Base-by-base conservation (phyloP, 805 yeast species). In the Alloascoidea hylecoeti region DNA sequence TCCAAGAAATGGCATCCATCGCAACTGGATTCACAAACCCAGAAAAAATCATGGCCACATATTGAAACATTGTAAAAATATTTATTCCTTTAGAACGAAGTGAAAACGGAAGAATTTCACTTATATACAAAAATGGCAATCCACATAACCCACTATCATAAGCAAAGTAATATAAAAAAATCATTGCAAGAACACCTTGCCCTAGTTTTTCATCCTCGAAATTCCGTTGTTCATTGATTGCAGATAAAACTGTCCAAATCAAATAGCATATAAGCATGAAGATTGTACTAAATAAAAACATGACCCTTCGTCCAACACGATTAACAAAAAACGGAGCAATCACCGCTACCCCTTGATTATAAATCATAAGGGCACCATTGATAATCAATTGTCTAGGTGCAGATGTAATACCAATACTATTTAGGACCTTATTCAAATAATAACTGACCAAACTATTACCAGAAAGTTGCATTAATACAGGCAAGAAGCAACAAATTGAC, bases 371-470 rank as follows among this genome's bases (percentile, higher is more conserved):
- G 43, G 66, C 62, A 40, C 71, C 75, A 32, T 32, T 32, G 34
- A 32, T 32, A 5, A 32, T n/a, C n/a, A n/a, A n/a, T n/a, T n/a
- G n/a, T n/a, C n/a, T n/a, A n/a, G n/a, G n/a, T n/a, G n/a, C n/a
- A n/a, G n/a, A n/a, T 44, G 72, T 52, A 55, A 88, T 89, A 2
- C 97, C 98, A 39, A 88, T 84, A 34, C 88, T 75, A 57, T 86
- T 78, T 53, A 92, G 92, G 47, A 92, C 80, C 2, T 96, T 88
- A 28, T 94, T 77, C 36, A 94, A 80, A 59, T 88, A 89, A 63
- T 92, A 89, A 94, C 89, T 83, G 49, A 89, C 70, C 4, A 96
- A 84, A 61, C 92, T 92, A 73, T 89, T 88, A 46, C 97, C 97
- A 14, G 95, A 81, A 50, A 89, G 85, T 61, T 89, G 98, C 46